Evolutionary conservation across 768 basidiomycete species (phyloP), one percentile per base, ranked within the genome.

Genomic region (Collybia nuda): DNA sequence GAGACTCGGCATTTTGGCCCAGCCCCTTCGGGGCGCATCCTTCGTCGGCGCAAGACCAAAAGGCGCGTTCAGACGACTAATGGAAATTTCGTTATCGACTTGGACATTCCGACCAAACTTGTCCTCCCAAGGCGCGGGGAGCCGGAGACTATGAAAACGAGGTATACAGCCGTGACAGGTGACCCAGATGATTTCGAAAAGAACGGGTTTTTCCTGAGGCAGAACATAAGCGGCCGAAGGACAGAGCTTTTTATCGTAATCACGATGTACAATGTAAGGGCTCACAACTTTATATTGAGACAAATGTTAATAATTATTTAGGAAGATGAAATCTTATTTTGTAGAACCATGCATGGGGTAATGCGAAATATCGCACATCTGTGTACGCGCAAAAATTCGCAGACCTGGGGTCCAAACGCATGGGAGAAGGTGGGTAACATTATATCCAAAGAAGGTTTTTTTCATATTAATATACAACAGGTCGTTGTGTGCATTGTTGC

Each of bases 181-280:
- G 93, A 94, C 63, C 94, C 95, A 1, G 90, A 98, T 62, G 87
- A 95, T 28, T 97, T 95, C 62, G 85, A 90, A 67, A 80, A 77
- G 62, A 82, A 82, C 41, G 86, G 90, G 9, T 95, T 91, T 67
- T 89, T 86, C 52, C 75, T 98, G 24, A 78, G 94, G 44, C 95
- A 97, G 64, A 88, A 88, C 62, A 81, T 90, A 61, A 80, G 70
- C 53, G 83, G 85, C 24, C 78, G 93, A 47, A 79, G 86, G 49
- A 97, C 93, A 11, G 95, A 98, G 62, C 65, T 98, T 48, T 90
- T 96, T 71, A 88, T 98, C 63, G 90, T 93, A 51, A 89, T 98
- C 60, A 98, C 94, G 19, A 93, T 97, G 93, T 97, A 88, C 65
- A 97, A 97, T 65, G 95, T 96, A 66, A 63, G 86, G 52, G 59